Evolutionary conservation across 345 rosid genomes (phyloP).

Genomic region (Eucalyptus cloeziana): DNA sequence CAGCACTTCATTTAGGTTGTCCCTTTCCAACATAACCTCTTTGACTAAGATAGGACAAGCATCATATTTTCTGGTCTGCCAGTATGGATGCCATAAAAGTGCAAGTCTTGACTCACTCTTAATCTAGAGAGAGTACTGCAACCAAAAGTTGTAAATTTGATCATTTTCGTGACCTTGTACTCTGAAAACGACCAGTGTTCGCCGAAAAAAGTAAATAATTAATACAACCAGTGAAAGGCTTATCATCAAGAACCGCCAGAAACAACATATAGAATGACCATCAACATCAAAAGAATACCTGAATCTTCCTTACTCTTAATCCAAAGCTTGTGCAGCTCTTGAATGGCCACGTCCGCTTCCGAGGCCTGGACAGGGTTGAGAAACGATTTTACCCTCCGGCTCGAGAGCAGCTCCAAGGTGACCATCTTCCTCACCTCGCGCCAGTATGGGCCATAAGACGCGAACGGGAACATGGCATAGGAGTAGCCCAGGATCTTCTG

Average conservation of each 20-base stretch:
- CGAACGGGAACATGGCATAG: not conserved
- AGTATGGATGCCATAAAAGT: not conserved
- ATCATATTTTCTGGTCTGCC: not conserved
- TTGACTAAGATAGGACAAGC: not conserved
- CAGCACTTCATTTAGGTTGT: not conserved
- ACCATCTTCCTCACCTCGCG: constrained; percentile 17
- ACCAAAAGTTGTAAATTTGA: not conserved
- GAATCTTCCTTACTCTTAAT: not conserved
- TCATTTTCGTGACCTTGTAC: not conserved
- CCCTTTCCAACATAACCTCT: not conserved
- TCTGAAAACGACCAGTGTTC: not conserved
- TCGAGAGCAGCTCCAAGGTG: constrained; percentile 10
- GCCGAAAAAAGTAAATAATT: not conserved
- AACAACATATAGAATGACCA: not conserved
- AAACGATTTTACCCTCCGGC: not conserved
- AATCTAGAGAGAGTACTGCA: not conserved
- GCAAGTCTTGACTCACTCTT: not conserved
- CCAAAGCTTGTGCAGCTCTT: not conserved
- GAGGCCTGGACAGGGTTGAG: not conserved
- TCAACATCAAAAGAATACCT: not conserved
- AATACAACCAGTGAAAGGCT: not conserved
- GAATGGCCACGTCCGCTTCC: not conserved
- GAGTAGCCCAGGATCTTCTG: constrained; percentile 4
- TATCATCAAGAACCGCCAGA: not conserved
- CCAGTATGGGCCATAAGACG: constrained; percentile 18